Evolutionary conservation across 140 eudicot genomes (phyloP).

Genomic region (Stevia rebaudiana): DNA sequence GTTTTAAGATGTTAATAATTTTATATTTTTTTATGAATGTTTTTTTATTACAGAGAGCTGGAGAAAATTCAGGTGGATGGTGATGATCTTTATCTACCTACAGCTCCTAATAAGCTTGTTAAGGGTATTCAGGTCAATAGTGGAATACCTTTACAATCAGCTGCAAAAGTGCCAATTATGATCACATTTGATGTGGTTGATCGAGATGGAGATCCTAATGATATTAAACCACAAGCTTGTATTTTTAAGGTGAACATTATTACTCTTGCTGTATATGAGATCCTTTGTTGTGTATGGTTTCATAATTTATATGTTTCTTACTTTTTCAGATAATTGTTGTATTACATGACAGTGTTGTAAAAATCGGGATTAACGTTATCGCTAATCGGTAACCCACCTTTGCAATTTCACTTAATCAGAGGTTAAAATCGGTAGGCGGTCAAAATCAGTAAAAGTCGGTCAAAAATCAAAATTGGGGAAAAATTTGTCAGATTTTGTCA

Average conservation of each 20-base stretch:
- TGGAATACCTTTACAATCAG: slow-evolving; percentile 96
- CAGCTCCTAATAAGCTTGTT: slow-evolving; percentile 87
- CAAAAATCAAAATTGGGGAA: too few species aligned
- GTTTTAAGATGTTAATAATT: neutral
- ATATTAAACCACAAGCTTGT: slow-evolving; percentile 90
- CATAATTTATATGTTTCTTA: neutral
- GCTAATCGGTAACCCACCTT: too few species aligned
- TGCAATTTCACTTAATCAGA: too few species aligned
- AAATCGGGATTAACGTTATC: too few species aligned
- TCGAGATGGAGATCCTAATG: slow-evolving; percentile 62
- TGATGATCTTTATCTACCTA: slow-evolving; percentile 90
- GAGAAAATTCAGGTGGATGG: slow-evolving; percentile 81
- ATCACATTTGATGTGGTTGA: slow-evolving; percentile 96
- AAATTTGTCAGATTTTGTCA: too few species aligned
- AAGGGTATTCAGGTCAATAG: slow-evolving; percentile 93
- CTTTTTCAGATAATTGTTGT: neutral
- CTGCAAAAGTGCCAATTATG: slow-evolving; percentile 99
- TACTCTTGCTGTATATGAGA: neutral
- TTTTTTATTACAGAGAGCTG: slow-evolving; percentile 54
- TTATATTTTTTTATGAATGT: slow-evolving; percentile 1
- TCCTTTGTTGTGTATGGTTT: slow-evolving; percentile 1
- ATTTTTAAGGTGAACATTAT: slow-evolving; percentile 69
- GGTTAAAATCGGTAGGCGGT: too few species aligned
- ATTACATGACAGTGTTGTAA: neutral
- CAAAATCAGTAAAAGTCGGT: too few species aligned